Base-by-base conservation (phyloP, 495 filamentous ascomycete genomes). In the Annulohypoxylon bovei region DNA sequence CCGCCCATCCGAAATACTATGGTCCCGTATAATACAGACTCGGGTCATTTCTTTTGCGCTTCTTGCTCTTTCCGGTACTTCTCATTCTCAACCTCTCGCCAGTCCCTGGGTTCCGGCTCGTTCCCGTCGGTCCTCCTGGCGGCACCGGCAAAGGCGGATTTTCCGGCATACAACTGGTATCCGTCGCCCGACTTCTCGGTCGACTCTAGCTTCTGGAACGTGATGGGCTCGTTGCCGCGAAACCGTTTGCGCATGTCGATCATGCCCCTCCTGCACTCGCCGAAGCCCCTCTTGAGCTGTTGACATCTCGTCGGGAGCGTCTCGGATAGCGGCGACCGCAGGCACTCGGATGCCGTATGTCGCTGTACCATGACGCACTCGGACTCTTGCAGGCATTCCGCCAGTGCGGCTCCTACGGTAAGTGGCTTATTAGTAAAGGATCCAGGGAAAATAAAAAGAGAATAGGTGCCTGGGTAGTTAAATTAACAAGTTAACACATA, bases 241-340 rank as follows among this genome's bases (percentile, higher is more conserved):
- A 99, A 98, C 22, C 96, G 90, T 81, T 99, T 99, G 76, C 96
- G 91, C 96, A 99, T 99, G 81, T 99, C 95, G 75, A 98, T 88
- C 89, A 96, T 88, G 54, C 96, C 95, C 60, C 94, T 91, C 75
- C 97, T 96, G 88, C 95, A 99, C 77, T 98, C 90, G 76, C 91
- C 90, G 75, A 95, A 97, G 28, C 93, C 94, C 77, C 91, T 93
- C 79, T 93, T 91, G 60, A 99, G 85, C 78, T 97, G 96, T 78
- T 96, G 95, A 78, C 95, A 99, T 80, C 89, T 88, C 32, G 86
- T 89, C 14, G 95, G 95, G 14, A 98, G 87, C 9, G 88, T 88
- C 28, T 95, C 89, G 74, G 84, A 79, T 28, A 94, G 85, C 0
- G 95, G 95, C 16, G 88, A 84, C 27, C 92, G 90, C 23, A 99